These are phyloP conservation scores for Solanum etuberosum DNA, from an alignment of 257 asterid species.

Conservation along the genomic window DNA sequence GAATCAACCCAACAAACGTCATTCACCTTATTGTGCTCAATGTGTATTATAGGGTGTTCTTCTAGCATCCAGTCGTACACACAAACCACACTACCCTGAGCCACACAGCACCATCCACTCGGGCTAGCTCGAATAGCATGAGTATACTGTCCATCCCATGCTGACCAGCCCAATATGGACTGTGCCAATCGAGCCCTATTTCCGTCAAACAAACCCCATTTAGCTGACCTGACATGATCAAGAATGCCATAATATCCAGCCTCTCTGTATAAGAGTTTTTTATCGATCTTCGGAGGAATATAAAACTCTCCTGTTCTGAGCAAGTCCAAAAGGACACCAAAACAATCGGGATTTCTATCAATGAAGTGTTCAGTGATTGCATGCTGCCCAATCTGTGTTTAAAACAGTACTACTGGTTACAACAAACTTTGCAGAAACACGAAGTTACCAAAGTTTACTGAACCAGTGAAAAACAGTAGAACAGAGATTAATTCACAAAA, in stretches of 20 bases:
- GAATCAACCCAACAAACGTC: conserved; percentile 65
- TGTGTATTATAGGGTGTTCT: conserved; percentile 55
- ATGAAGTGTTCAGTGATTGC: conserved; percentile 49
- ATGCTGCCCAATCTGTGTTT: no score
- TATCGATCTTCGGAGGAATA: conserved; percentile 49
- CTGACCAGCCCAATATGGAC: conserved; percentile 50
- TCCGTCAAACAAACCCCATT: conserved; percentile 71
- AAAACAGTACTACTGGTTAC: no score
- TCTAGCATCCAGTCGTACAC: conserved; percentile 83
- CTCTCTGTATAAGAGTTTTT: conserved; percentile 44
- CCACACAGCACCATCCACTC: conserved; percentile 82
- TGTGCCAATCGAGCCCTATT: conserved; percentile 38
- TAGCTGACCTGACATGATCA: conserved; percentile 63
- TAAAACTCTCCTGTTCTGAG: conserved; percentile 62
- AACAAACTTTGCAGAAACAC: no score
- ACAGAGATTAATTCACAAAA: no score
- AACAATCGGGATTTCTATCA: conserved; percentile 73
- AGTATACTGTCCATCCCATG: conserved; percentile 43
- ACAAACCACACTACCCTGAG: conserved; percentile 76
- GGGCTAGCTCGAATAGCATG: conserved; percentile 67
- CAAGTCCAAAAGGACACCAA: conserved; percentile 63
- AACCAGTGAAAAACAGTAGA: no score
- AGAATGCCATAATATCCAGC: conserved; percentile 59
- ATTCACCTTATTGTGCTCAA: conserved; percentile 70
- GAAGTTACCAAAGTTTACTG: no score